Evolutionary conservation across 2,329 filamentous ascomycete species (phyloP).

Genomic region (Penicillium occitanis): DNA sequence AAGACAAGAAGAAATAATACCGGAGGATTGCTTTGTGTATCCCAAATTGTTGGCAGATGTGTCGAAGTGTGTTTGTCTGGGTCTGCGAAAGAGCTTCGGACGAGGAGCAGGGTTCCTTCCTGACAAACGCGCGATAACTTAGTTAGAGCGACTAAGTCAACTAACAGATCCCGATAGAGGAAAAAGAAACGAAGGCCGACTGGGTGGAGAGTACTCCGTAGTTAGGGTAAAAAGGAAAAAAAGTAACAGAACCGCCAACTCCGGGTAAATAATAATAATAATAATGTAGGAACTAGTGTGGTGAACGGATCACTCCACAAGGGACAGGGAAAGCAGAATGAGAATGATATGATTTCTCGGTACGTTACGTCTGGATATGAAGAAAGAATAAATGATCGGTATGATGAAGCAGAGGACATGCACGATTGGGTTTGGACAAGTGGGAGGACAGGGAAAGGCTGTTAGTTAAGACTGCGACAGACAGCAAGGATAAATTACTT

Average conservation of each 20-base stretch:
- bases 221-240: neutral
- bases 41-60: neutral
- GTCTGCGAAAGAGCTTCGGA: conserved; percentile 6
- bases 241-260: conserved; percentile 1
- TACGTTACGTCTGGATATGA: neutral
- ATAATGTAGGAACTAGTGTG: neutral
- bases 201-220: neutral
- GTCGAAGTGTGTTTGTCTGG: conserved; percentile 3
- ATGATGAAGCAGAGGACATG: neutral
- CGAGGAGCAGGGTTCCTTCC: conserved; percentile 7
- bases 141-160: neutral
- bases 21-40: neutral
- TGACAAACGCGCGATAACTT: conserved; percentile 5
- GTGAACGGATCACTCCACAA: neutral
- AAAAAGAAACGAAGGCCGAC: conserved; percentile 10
- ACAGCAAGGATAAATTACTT: neutral
- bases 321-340: neutral
- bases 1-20: conserved; percentile 3
- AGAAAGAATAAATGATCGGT: conserved; percentile 5
- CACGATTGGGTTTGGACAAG: conserved; percentile 11
- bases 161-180: neutral
- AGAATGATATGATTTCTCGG: neutral
- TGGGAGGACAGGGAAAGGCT: neutral
- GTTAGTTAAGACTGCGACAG: neutral
- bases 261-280: conserved; percentile 1